phyloP scores from a whole-genome alignment of 768 basidiomycete genomes.

The Pisolithus marmoratus region DNA sequence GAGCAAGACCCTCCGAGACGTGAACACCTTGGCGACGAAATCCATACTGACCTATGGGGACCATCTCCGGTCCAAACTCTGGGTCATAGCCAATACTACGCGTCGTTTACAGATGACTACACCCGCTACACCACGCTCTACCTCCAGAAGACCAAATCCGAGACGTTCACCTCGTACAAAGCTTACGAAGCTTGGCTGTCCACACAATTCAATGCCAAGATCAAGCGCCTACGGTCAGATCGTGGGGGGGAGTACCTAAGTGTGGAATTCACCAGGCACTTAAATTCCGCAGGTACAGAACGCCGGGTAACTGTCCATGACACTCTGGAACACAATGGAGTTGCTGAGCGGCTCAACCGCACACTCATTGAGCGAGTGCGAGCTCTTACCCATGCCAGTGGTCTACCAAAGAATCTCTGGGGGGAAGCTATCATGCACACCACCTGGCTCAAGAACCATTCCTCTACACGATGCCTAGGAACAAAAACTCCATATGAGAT shows the following conservation, averaged over 20 bases:
- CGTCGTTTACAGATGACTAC: conserved; percentile 8
- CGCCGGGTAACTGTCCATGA: conserved; percentile 36
- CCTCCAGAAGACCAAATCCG: conserved; percentile 1
- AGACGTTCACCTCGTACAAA: conserved; percentile 4
- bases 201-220: not conserved
- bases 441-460: not conserved
- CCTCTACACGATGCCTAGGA: not conserved
- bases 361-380: not conserved
- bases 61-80: conserved; percentile 28
- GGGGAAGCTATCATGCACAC: not conserved
- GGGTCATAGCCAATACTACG: conserved; percentile 10
- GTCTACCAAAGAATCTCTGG: not conserved
- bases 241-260: conserved; percentile 32
- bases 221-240: conserved; percentile 6
- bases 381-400: not conserved
- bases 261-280: not conserved
- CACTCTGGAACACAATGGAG: conserved; percentile 39
- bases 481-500: conserved; percentile 3
- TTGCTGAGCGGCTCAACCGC: conserved; percentile 18
- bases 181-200: not conserved
- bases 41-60: conserved; percentile 40
- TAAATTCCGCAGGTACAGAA: not conserved
- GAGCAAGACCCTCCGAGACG: not conserved
- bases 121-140: conserved; percentile 1
- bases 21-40: conserved; percentile 3